Percentiles rank a stretch among this genome's conserved stretches.
Evolutionary conservation across 768 basidiomycete genomes (phyloP).

Genomic region (Pleurotus ostreatus): DNA sequence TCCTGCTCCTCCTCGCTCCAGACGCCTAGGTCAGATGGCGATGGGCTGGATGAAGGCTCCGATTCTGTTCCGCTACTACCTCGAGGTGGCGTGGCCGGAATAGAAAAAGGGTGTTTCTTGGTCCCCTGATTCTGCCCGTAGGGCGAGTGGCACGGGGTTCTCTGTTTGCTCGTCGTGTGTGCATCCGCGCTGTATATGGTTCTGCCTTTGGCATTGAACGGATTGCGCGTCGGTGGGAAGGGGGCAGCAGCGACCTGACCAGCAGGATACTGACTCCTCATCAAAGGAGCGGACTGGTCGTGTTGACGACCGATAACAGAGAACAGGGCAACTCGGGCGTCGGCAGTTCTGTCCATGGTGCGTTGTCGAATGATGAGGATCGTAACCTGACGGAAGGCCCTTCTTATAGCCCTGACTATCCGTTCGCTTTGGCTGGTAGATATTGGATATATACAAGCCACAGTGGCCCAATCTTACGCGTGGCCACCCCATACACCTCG

Average conservation of each 20-base stretch:
- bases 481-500: background rate
- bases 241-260: no score
- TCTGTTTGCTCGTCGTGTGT: background rate
- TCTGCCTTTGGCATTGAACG: background rate
- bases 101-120: background rate
- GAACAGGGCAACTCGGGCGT: slow-evolving; percentile 8
- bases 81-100: background rate
- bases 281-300: no score
- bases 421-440: slow-evolving; percentile 2
- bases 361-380: background rate
- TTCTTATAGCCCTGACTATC: no score
- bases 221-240: no score
- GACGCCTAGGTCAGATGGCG: background rate
- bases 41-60: background rate
- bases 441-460: background rate
- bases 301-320: background rate
- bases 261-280: no score
- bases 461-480: background rate
- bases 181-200: background rate
- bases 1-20: slow-evolving; percentile 15
- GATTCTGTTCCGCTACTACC: no score
- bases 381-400: no score
- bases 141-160: background rate
- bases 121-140: background rate
- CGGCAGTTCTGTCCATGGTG: slow-evolving; percentile 2